Evolutionary conservation across 1,139 yeast genomes (phyloP), one percentile per base, ranked within the genome.

Genomic region (Yamadazyma songkhlaensis): DNA sequence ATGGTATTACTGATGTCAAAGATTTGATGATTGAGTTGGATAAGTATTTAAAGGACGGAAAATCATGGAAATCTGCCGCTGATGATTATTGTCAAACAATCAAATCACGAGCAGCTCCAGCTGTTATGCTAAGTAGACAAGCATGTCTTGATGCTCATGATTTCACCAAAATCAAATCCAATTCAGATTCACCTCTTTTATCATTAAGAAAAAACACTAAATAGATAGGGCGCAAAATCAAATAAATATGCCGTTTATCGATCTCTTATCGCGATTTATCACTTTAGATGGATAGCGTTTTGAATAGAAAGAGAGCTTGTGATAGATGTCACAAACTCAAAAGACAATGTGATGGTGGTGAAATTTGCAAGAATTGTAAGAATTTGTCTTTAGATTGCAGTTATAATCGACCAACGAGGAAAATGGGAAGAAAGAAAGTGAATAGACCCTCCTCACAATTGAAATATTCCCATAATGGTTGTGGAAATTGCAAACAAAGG

Each of bases 401-500:
- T 7, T 45, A 34, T 32, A 31, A 37, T 7, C 29, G 56, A 12
- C 46, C 46, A 2, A 9, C 28, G 15, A 39, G 38, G 24, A 46
- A 40, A 26, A 42, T 38, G 27, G 56, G 56, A 3, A 31, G 56
- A 12, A 55, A 53, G 8, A 41, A 35, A 29, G 13, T 26, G 4
- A 9, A 14, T 11, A 28, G 28, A 11, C 15, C 21, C 20, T 9
- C 12, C 12, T 14, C 14, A 23, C 37, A 30, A 27, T 9, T 26
- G 6, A 33, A 33, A 17, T 49, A 48, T 33, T 46, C 51, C n/a
- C 67, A 72, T 44, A 66, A 63, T 45, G 87, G 86, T 0, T 81
- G 87, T 50, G 51, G 72, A 26, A 77, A 82, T 0, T 81, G 87
- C 47, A 72, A 84, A 38, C 65, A 67, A 38, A 59, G 85, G 31